phyloP scores from a whole-genome alignment of 2,329 filamentous ascomycete genomes.

The Coniochaeta hoffmannii region DNA sequence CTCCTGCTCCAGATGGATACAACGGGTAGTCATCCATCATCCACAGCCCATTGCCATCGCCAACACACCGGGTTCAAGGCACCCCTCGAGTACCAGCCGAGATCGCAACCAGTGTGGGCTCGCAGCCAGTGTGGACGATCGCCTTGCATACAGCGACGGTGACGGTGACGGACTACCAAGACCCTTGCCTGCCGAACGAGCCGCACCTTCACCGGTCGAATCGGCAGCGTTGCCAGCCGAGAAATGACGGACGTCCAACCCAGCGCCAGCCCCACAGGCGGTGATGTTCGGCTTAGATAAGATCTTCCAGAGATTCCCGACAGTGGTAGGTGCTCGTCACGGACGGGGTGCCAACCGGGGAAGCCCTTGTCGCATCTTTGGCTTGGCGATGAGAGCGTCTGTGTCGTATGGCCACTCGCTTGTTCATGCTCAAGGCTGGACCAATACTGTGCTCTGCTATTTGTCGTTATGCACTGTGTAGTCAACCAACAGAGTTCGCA shows the following conservation, averaged over 20 bases:
- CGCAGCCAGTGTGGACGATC: neutral
- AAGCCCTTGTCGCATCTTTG: neutral
- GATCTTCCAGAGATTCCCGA: neutral
- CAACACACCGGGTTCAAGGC: too few species aligned
- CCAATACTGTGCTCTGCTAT: too few species aligned
- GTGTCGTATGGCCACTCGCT: neutral
- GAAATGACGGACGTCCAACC: neutral
- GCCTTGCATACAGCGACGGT: neutral
- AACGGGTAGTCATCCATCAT: too few species aligned
- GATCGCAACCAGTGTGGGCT: too few species aligned
- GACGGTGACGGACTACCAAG: too few species aligned
- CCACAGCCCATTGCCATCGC: too few species aligned
- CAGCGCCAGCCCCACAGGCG: neutral
- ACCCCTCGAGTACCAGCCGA: too few species aligned
- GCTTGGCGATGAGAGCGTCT: neutral
- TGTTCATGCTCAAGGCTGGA: neutral
- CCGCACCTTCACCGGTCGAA: constrained; percentile 8
- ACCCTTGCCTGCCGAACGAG: constrained; percentile 1
- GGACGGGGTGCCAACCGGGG: neutral
- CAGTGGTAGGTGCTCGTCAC: neutral
- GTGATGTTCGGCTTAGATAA: neutral
- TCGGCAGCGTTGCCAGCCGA: constrained; percentile 7
- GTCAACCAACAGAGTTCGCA: too few species aligned
- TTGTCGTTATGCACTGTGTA: too few species aligned
- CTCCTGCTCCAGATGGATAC: too few species aligned